Evolutionary conservation across 2,329 filamentous ascomycete genomes (phyloP).

Genomic region (Amphichorda felina): DNA sequence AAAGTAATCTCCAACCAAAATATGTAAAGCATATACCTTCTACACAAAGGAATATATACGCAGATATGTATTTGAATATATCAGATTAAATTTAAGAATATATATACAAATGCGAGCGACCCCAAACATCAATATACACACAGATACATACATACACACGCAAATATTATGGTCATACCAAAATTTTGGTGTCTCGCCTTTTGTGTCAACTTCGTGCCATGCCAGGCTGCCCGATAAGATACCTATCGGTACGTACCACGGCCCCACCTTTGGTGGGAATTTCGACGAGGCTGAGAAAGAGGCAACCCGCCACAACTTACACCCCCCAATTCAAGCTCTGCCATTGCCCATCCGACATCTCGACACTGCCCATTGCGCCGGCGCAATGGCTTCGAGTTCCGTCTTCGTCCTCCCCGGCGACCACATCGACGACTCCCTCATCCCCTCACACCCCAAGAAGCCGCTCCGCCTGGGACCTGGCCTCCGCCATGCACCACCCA

Average conservation of each 20-base stretch:
- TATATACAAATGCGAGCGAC: no score
- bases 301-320: background rate
- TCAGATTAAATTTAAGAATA: no score
- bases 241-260: no score
- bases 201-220: no score
- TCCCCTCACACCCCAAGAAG: constrained; percentile 57
- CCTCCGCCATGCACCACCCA: constrained; percentile 69
- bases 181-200: no score
- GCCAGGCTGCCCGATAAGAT: background rate
- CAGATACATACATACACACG: no score
- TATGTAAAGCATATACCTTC: no score
- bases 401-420: constrained; percentile 75
- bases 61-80: no score
- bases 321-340: constrained; percentile 5
- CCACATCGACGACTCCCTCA: constrained; percentile 47
- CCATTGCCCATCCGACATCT: constrained; percentile 1
- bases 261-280: background rate
- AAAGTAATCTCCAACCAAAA: no score
- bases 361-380: background rate
- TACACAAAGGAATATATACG: no score
- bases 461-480: constrained; percentile 76
- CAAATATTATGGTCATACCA: no score
- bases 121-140: no score
- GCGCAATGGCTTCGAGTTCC: constrained; percentile 25
- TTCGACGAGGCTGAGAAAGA: background rate